phyloP scores from a whole-genome alignment of 441 rosid genomes.

The Hura crepitans region DNA sequence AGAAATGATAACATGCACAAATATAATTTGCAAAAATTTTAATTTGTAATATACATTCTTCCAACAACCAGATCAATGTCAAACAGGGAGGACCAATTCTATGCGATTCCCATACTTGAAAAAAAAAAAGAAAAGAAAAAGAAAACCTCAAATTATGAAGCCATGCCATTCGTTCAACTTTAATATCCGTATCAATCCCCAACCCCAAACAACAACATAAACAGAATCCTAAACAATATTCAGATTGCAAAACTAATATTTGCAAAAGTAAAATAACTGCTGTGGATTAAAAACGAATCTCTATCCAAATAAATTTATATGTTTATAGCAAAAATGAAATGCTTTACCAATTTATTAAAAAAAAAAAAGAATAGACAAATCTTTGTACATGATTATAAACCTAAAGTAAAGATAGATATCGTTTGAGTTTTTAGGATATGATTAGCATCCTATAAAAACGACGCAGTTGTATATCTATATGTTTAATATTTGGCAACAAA shows the following conservation, averaged over 20 bases:
- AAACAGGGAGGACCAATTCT: background rate
- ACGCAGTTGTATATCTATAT: too few species aligned
- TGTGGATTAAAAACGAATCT: background rate
- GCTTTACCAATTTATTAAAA: background rate
- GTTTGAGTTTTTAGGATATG: too few species aligned
- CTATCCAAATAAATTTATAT: background rate
- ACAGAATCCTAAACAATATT: background rate
- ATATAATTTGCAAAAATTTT: background rate
- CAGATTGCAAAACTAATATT: slow-evolving; percentile 9
- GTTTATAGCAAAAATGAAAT: background rate
- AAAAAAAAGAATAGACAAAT: slow-evolving; percentile 11
- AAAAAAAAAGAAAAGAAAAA: slow-evolving; percentile 1
- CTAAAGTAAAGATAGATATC: too few species aligned
- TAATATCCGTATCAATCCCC: background rate
- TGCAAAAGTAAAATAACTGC: background rate
- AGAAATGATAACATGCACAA: background rate
- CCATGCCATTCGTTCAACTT: background rate
- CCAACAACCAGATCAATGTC: background rate
- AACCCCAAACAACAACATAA: background rate
- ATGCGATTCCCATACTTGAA: background rate
- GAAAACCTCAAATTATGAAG: background rate
- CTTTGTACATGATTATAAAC: too few species aligned
- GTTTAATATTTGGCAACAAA: too few species aligned
- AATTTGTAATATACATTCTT: background rate
- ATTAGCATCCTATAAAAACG: too few species aligned